These are phyloP conservation scores for Mitragyna speciosa DNA, from an alignment of 257 asterid genomes.

Conservation along the genomic window DNA sequence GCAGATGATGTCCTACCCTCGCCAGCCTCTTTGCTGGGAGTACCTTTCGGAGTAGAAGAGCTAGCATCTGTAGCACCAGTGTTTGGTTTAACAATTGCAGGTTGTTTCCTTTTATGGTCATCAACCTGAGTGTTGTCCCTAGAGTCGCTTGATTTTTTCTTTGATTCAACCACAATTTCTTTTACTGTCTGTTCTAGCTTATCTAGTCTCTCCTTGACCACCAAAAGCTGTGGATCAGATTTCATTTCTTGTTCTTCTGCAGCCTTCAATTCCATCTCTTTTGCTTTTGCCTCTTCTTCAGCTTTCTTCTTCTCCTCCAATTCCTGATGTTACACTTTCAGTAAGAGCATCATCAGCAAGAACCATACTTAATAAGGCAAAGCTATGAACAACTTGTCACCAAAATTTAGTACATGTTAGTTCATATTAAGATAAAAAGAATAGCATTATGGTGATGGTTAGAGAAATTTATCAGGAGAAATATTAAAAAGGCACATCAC, in stretches of 20 bases:
- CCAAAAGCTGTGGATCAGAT: slow-evolving; percentile 64
- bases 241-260: slow-evolving; percentile 50
- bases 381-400: neutral
- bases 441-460: neutral
- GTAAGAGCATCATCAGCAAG: slow-evolving; percentile 12
- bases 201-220: slow-evolving; percentile 71
- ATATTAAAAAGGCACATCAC: neutral
- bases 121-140: slow-evolving; percentile 21
- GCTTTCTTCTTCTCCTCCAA: slow-evolving; percentile 72
- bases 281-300: slow-evolving; percentile 81
- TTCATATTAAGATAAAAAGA: neutral
- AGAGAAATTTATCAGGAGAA: neutral
- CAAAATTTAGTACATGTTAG: neutral
- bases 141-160: slow-evolving; percentile 35
- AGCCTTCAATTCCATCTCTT: slow-evolving; percentile 73
- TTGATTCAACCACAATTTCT: slow-evolving; percentile 55
- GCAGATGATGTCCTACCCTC: slow-evolving; percentile 21
- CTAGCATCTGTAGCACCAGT: slow-evolving; percentile 14
- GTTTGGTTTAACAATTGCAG: slow-evolving; percentile 25
- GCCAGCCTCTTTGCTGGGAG: slow-evolving; percentile 12
- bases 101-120: slow-evolving; percentile 22
- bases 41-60: neutral
- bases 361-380: neutral
- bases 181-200: slow-evolving; percentile 67
- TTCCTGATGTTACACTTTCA: slow-evolving; percentile 42